Evolutionary conservation across 805 yeast genomes (phyloP).

Genomic region (Starmerella bombicola): DNA sequence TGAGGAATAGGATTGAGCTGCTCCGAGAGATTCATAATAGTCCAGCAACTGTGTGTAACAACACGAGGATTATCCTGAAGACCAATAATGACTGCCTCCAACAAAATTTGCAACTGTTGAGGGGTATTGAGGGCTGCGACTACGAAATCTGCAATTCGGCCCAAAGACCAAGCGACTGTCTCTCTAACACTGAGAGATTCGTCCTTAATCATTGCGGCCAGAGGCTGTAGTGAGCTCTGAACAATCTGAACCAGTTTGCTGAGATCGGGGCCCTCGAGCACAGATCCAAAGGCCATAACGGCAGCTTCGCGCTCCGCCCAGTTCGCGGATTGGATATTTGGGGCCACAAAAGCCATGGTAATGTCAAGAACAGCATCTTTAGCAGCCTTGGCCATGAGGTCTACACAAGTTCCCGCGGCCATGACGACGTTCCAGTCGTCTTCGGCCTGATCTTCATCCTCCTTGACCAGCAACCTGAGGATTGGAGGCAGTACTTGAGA

Average conservation of each 20-base stretch:
- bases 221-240: conserved; percentile 71
- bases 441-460: conserved; percentile 79
- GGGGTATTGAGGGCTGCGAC: conserved; percentile 62
- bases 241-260: conserved; percentile 55
- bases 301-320: conserved; percentile 96
- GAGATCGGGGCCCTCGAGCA: conserved; percentile 84
- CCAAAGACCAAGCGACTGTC: conserved; percentile 97
- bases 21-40: conserved; percentile 80
- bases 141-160: conserved; percentile 74
- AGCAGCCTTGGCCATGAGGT: conserved; percentile 81
- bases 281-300: conserved; percentile 97
- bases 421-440: conserved; percentile 96
- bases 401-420: conserved; percentile 98
- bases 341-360: conserved; percentile 70
- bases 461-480: conserved; percentile 65
- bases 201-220: conserved; percentile 62
- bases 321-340: conserved; percentile 43
- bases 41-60: conserved; percentile 96
- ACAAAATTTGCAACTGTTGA: conserved; percentile 53
- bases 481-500: conserved; percentile 80
- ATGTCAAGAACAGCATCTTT: conserved; percentile 79
- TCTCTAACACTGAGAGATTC: conserved; percentile 76
- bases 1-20: conserved; percentile 41
- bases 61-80: conserved; percentile 84
- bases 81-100: conserved; percentile 67